phyloP scores from a whole-genome alignment of 2,329 filamentous ascomycete genomes.

The Cephalotrichum gorgonifer region DNA sequence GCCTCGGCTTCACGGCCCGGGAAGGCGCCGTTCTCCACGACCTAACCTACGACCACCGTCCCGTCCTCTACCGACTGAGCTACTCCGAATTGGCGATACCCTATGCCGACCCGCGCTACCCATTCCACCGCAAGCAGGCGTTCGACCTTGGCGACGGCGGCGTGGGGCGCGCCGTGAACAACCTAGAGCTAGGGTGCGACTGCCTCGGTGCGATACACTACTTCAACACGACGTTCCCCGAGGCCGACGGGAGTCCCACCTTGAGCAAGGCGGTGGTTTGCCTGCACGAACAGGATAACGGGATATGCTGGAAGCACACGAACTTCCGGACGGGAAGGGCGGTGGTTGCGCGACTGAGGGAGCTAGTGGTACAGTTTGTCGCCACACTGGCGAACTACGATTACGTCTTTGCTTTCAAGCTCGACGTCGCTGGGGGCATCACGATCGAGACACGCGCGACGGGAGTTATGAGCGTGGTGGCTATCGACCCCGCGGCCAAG shows the following conservation, averaged over 20 bases:
- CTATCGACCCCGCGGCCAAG: constrained; percentile 44
- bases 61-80: constrained; percentile 55
- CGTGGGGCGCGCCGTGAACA: constrained; percentile 57
- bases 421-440: constrained; percentile 53
- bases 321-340: constrained; percentile 56
- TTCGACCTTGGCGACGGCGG: constrained; percentile 65
- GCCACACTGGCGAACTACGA: constrained; percentile 64
- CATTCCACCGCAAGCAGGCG: constrained; percentile 59
- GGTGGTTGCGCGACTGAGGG: constrained; percentile 47
- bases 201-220: constrained; percentile 59
- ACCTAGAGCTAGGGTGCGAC: constrained; percentile 58
- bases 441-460: constrained; percentile 55
- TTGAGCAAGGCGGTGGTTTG: constrained; percentile 51
- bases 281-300: constrained; percentile 61
- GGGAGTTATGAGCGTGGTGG: constrained; percentile 51
- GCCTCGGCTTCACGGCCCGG: constrained; percentile 58
- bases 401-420: constrained; percentile 42
- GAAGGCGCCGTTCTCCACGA: constrained; percentile 65
- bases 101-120: constrained; percentile 54
- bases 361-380: constrained; percentile 59
- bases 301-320: constrained; percentile 62
- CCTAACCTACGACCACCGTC: constrained; percentile 54
- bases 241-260: constrained; percentile 40
- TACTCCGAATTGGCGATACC: constrained; percentile 62
- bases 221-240: constrained; percentile 45